These are phyloP conservation scores for Linum trigynum DNA, from an alignment of 345 rosid species.

Conservation along the genomic window DNA sequence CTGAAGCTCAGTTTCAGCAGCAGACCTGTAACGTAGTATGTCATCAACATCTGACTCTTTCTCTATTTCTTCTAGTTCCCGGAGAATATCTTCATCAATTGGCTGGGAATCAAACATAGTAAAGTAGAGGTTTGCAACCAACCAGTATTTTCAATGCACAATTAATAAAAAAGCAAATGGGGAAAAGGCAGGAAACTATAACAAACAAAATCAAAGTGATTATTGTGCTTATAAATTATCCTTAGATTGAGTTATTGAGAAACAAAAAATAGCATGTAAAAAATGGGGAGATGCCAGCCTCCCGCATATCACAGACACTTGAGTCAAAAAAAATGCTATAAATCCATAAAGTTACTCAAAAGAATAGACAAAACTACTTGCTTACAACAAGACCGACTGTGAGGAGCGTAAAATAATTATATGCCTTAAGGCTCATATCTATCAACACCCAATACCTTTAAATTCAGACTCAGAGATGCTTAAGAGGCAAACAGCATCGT, in stretches of 20 bases:
- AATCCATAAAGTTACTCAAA: no score
- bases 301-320: no score
- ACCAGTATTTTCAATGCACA: constrained; percentile 6
- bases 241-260: not conserved
- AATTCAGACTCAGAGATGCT: no score
- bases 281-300: no score
- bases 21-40: constrained; percentile 72
- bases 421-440: no score
- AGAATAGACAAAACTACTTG: no score
- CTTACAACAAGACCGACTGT: no score
- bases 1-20: constrained; percentile 80
- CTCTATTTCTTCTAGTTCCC: constrained; percentile 83
- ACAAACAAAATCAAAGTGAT: not conserved
- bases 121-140: constrained; percentile 11
- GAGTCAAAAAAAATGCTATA: no score
- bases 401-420: no score
- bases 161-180: not conserved
- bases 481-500: no score
- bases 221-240: not conserved
- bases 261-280: not conserved
- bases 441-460: no score
- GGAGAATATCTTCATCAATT: constrained; percentile 49
- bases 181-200: not conserved
- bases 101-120: constrained; percentile 33
- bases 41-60: constrained; percentile 73